phyloP scores from a whole-genome alignment of 1,284 basidiomycete genomes.

The Agaricales sp. region DNA sequence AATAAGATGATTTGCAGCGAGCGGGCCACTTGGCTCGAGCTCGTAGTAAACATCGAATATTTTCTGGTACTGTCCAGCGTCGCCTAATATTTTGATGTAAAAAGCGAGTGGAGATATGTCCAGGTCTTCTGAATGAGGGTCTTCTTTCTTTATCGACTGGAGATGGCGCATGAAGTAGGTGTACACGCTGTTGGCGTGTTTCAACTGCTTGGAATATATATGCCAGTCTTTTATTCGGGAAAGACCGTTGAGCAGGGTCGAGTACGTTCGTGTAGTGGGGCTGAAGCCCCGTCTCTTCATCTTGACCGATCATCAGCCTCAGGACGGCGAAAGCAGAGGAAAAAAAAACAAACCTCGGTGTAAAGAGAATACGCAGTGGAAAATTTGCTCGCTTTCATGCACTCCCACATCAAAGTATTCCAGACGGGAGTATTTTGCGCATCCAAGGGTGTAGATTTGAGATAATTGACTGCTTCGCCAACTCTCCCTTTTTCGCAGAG shows the following conservation, averaged over 20 bases:
- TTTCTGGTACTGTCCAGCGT: slow-evolving; percentile 42
- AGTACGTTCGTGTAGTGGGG: slow-evolving; percentile 54
- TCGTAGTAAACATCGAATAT: slow-evolving; percentile 66
- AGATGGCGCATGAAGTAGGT: slow-evolving; percentile 39
- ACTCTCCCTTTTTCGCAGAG: slow-evolving; percentile 41
- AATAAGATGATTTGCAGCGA: slow-evolving; percentile 43
- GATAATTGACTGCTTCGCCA: slow-evolving; percentile 45
- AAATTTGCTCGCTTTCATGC: slow-evolving; percentile 42
- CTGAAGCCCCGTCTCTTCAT: slow-evolving; percentile 72
- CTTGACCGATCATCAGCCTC: slow-evolving; percentile 24
- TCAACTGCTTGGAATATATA: slow-evolving; percentile 42
- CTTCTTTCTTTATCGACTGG: slow-evolving; percentile 32
- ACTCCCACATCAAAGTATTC: slow-evolving; percentile 62
- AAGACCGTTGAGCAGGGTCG: slow-evolving; percentile 53
- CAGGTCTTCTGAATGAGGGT: slow-evolving; percentile 36
- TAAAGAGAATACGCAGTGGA: slow-evolving; percentile 51
- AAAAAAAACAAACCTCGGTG: slow-evolving; percentile 43
- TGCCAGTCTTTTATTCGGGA: slow-evolving; percentile 49
- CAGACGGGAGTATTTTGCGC: slow-evolving; percentile 63
- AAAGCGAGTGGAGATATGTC: slow-evolving; percentile 34
- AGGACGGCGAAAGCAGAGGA: neutral
- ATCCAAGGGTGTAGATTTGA: slow-evolving; percentile 55
- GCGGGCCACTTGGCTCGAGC: slow-evolving; percentile 44
- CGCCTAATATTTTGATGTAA: slow-evolving; percentile 57
- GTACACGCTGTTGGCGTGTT: slow-evolving; percentile 48